phyloP scores from a whole-genome alignment of 179 eudicot genomes.

The Gypsophila paniculata region DNA sequence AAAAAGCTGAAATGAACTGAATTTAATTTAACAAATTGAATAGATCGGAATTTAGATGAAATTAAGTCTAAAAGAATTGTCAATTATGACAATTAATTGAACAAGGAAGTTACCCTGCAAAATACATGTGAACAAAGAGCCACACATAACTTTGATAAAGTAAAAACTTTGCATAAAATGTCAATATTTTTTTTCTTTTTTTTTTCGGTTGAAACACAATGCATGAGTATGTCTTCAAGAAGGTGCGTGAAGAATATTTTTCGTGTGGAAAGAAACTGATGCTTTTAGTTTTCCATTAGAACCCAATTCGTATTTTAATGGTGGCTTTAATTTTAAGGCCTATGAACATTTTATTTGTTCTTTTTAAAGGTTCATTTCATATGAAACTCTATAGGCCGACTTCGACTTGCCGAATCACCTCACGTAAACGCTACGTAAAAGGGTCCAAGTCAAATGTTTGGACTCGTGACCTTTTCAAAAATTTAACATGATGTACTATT shows the following conservation, averaged over 20 bases:
- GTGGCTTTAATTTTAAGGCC: background rate
- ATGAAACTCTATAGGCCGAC: background rate
- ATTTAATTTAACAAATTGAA: no score
- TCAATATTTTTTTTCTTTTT: background rate
- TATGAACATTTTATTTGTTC: no score
- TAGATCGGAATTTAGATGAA: no score
- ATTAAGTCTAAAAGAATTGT: no score
- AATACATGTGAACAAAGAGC: background rate
- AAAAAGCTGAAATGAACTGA: no score
- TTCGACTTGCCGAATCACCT: background rate
- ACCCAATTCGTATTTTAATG: background rate
- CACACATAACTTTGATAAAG: no score
- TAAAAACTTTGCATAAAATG: background rate
- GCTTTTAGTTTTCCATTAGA: background rate
- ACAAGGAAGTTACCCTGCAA: background rate
- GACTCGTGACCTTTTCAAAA: no score
- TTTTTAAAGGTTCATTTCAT: background rate
- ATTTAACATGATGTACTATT: no score
- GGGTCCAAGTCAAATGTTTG: background rate
- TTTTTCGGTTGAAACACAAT: background rate
- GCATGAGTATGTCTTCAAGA: background rate
- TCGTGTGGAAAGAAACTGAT: background rate
- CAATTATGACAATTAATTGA: no score
- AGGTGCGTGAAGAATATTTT: background rate
- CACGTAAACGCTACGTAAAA: background rate